Percentiles rank a stretch among this genome's conserved stretches.
Evolutionary conservation across 768 basidiomycete genomes (phyloP).

Genomic region (Termitomyces sp.): DNA sequence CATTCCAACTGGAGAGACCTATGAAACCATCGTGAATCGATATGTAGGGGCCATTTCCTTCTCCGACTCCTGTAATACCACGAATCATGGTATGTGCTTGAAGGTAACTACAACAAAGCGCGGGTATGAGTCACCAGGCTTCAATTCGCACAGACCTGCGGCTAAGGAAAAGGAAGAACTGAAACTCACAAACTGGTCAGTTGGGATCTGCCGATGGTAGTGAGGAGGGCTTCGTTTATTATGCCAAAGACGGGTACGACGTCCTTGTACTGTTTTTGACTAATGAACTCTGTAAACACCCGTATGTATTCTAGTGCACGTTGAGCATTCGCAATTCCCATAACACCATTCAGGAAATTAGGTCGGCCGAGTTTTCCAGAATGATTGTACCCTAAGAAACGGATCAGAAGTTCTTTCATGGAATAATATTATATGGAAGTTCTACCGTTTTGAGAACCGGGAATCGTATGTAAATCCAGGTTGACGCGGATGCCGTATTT

Average conservation of each 20-base stretch:
- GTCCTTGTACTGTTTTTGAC: constrained; percentile 67
- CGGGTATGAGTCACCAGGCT: not conserved
- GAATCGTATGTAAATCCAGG: constrained; percentile 72
- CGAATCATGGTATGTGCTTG: constrained; percentile 60
- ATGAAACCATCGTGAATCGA: constrained; percentile 41
- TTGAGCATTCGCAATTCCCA: constrained; percentile 87
- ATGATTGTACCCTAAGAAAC: constrained; percentile 44
- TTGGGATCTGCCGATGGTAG: constrained; percentile 48
- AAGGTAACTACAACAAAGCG: constrained; percentile 38
- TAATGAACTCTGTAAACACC: constrained; percentile 76
- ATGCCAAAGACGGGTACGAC: constrained; percentile 63
- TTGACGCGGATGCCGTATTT: constrained; percentile 84
- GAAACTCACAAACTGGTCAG: constrained; percentile 57
- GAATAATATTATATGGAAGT: not conserved
- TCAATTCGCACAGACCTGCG: constrained; percentile 9
- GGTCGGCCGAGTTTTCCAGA: constrained; percentile 54
- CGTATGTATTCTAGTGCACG: constrained; percentile 74
- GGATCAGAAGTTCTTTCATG: not conserved
- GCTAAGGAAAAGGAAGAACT: constrained; percentile 26
- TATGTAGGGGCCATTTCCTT: constrained; percentile 59
- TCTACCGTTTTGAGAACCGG: constrained; percentile 71
- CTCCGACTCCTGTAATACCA: constrained; percentile 66
- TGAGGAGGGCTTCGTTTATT: constrained; percentile 53
- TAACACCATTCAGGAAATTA: constrained; percentile 68
- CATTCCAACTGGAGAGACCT: constrained; percentile 28